A percentile compares a stretch with the other conserved stretches of the same genome.
Conservation (phyloP, 768 basidiomycete genomes). For the Glaciozyma antarctica region DNA sequence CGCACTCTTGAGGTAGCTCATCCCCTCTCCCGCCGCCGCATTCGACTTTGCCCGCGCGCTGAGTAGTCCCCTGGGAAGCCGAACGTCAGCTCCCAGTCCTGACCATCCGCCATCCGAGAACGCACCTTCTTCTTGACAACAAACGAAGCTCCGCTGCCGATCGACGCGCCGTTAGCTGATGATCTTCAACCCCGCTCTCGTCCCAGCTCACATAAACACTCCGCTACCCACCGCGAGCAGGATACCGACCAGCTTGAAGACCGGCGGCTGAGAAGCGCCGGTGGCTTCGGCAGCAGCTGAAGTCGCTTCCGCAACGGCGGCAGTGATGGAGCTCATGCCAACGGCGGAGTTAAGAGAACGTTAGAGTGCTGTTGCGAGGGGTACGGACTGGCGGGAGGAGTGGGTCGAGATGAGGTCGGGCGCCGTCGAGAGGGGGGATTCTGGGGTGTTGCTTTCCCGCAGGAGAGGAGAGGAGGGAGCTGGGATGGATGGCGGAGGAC, state of each 20-base stretch:
- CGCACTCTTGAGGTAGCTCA: slow-evolving; percentile 81
- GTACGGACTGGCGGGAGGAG: too few species aligned
- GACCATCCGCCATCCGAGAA: slow-evolving; percentile 43
- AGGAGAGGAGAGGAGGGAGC: too few species aligned
- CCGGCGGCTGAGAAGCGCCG: slow-evolving; percentile 33
- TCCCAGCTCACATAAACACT: slow-evolving; percentile 64
- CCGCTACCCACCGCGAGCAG: slow-evolving; percentile 53
- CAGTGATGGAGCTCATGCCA: too few species aligned
- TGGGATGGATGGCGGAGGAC: too few species aligned
- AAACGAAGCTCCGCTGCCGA: slow-evolving; percentile 44
- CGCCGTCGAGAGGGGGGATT: too few species aligned
- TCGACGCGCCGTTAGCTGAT: not conserved
- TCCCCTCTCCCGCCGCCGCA: slow-evolving; percentile 62
- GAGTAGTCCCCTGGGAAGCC: slow-evolving; percentile 22
- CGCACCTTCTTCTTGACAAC: slow-evolving; percentile 96
- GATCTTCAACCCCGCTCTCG: not conserved
- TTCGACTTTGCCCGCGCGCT: slow-evolving; percentile 36
- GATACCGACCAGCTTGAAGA: slow-evolving; percentile 43
- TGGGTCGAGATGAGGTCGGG: too few species aligned
- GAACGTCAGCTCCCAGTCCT: not conserved
- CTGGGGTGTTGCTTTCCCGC: too few species aligned
- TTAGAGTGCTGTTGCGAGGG: too few species aligned
- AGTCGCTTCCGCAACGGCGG: not conserved
- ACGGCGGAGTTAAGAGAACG: too few species aligned
- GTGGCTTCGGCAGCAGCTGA: slow-evolving; percentile 14